Conservation (phyloP, 2,329 filamentous ascomycete genomes). For the Aureobasidium uvarum region DNA sequence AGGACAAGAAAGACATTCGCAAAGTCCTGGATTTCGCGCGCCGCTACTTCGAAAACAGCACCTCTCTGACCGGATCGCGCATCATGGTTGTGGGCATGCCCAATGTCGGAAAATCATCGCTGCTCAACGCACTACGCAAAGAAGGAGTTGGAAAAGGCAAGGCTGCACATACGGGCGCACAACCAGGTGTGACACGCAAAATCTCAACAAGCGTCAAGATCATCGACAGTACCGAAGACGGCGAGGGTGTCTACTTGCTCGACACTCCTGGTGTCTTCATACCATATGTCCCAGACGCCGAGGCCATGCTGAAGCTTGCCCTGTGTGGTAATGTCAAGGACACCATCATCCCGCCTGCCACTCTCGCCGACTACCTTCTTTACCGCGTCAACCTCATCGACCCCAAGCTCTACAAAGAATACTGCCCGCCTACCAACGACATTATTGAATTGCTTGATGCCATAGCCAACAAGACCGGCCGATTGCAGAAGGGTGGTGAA, state of each 20-base stretch:
- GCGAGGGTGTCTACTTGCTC: constrained; percentile 71
- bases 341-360: constrained; percentile 72
- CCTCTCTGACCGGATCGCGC: constrained; percentile 75
- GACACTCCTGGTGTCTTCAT: constrained; percentile 96
- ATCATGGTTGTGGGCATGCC: constrained; percentile 95
- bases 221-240: constrained; percentile 49
- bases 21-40: constrained; percentile 54
- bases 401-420: constrained; percentile 61
- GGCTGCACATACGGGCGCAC: constrained; percentile 76
- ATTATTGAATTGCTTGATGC: constrained; percentile 67
- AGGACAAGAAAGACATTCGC: constrained; percentile 45
- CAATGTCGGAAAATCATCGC: constrained; percentile 91
- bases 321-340: constrained; percentile 90
- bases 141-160: constrained; percentile 66
- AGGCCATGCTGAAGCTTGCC: constrained; percentile 93
- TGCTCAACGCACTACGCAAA: constrained; percentile 82
- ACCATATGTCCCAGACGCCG: constrained; percentile 79
- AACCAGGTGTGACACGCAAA: constrained; percentile 88
- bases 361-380: constrained; percentile 85
- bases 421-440: constrained; percentile 76
- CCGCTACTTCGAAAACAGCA: constrained; percentile 48
- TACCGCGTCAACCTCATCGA: constrained; percentile 73
- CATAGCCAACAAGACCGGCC: constrained; percentile 72
- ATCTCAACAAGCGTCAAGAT: constrained; percentile 78
- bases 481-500: constrained; percentile 68